Conservation (phyloP, 2,329 filamentous ascomycete species). For the Colletotrichum camelliae region DNA sequence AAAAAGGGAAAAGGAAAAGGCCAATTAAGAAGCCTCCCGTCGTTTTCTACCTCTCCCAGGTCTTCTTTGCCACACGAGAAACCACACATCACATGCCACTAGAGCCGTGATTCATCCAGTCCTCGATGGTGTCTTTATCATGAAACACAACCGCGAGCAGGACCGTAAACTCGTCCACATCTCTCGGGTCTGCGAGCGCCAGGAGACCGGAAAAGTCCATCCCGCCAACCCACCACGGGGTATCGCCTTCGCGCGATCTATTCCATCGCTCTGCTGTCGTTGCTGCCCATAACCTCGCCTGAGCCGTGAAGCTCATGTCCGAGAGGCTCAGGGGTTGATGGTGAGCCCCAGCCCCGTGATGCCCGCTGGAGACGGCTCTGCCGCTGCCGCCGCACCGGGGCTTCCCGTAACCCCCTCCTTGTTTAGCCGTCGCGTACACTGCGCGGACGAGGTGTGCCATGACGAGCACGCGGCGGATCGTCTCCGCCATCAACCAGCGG, state of each 20-base stretch:
- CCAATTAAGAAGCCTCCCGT: too few species aligned
- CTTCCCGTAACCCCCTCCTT: conserved; percentile 7
- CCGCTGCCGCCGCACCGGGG: background rate
- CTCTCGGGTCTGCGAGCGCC: conserved; percentile 17
- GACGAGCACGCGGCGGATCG: conserved; percentile 20
- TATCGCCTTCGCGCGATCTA: conserved; percentile 12
- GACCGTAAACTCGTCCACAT: conserved; percentile 22
- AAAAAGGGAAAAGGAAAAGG: background rate
- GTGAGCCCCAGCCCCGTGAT: background rate
- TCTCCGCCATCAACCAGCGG: conserved; percentile 23
- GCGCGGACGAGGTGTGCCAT: conserved; percentile 22
- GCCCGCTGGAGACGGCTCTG: background rate
- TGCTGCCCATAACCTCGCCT: conserved; percentile 22
- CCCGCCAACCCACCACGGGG: conserved; percentile 21
- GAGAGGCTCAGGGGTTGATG: conserved; percentile 8
- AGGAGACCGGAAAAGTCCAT: conserved; percentile 23
- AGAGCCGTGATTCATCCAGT: conserved; percentile 19
- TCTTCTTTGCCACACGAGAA: background rate
- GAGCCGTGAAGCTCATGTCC: conserved; percentile 24
- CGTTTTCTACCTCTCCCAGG: background rate
- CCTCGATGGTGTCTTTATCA: conserved; percentile 21
- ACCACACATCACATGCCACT: background rate
- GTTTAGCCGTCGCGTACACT: conserved; percentile 19
- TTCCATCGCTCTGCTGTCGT: conserved; percentile 23
- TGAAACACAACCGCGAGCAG: conserved; percentile 18